Base-by-base conservation (phyloP, 2,329 filamentous ascomycete genomes). In the Phyllosticta citrichinensis region DNA sequence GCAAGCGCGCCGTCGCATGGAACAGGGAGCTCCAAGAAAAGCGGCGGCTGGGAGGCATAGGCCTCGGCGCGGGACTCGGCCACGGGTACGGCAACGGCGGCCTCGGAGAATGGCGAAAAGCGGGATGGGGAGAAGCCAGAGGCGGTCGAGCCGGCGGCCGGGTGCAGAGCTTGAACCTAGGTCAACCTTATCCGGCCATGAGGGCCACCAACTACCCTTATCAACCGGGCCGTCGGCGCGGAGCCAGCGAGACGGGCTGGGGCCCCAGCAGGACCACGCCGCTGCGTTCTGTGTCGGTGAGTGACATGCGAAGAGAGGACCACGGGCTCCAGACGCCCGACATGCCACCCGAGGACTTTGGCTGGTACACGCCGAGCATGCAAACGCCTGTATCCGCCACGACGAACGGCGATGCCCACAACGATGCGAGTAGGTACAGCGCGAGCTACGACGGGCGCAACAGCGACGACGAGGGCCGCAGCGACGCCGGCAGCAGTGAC, bases 171-270 rank as follows among this genome's bases (percentile, higher is more conserved):
- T n/a, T 47, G 14, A 47, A 47, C 17, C 40, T 47, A 3, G 14
- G 40, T 14, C 40, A n/a, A n/a, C 40, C 19, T 14, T 4, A 47
- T n/a, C 40, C 14, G 14, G n/a, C 17, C 40, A 47, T 47, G 14
- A 17, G 40, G 14, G 40, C 40, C 40, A n/a, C 2, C 14, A 6
- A 47, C n/a, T n/a, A 47, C 6, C 40, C 40, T 3, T 47, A 47
- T n/a, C 17, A 17, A n/a, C 40, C 40, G 58, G 58, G 58, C 66
- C 65, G 10, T 62, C 63, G 51, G 52, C 33, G 24, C 57, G 62
- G 64, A 55, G 64, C 12, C 50, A 60, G 33, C 53, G 56, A 40
- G 25, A 58, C n/a, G 52, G 47, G 59, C 27, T 55, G 57, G 52
- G 57, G 57, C 17, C 22, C 57, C 40, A 30, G 30, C 2, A 4